Base-by-base conservation (phyloP, 257 asterid genomes). In the Fraxinus pennsylvanica region DNA sequence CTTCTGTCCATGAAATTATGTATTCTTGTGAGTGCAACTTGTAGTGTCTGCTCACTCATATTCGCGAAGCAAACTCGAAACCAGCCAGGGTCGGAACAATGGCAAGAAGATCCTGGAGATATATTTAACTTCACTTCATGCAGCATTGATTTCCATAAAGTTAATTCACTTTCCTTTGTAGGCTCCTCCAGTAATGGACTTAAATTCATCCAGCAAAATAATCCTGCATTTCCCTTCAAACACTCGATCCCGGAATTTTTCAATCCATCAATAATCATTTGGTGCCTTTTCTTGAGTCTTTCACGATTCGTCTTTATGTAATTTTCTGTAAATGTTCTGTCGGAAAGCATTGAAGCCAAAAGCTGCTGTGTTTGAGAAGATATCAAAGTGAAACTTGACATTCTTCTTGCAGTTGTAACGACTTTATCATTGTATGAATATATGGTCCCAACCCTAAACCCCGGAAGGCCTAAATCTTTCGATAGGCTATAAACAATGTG, bases 401-500 rank as follows among this genome's bases (percentile, higher is more conserved):
- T 72, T 72, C 76, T 72, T 22, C 76, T 72, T 1, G 76, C 76
- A 22, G 76, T 72, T 25, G 52, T 43, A 0, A 72, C 76, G 14
- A 72, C 76, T 17, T 72, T 27, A 22, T 72, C 76, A 22, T 72
- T 72, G 38, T 72, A 72, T 6, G 76, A 72, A 27, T 72, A 72
- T 38, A 72, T 72, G 6, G 83, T 71, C 50, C 81, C 81, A 21
- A 78, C 81, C 61, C 81, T 50, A 19, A 78, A 78, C 5, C 81
- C 81, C 1, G 81, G 81, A 30, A 78, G 38, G 35, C 81, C 81
- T 8, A 78, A 32, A 14, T 78, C 81, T 61, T 78, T 78, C 22
- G 81, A 78, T 8, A 78, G 81, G 63, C 81, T 78, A 68, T 78
- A 78, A 61, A 78, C 76, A 14, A 77, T 45, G 75, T 77, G 80